Conservation (phyloP, 768 basidiomycete genomes). For the Termitomyces sp. region DNA sequence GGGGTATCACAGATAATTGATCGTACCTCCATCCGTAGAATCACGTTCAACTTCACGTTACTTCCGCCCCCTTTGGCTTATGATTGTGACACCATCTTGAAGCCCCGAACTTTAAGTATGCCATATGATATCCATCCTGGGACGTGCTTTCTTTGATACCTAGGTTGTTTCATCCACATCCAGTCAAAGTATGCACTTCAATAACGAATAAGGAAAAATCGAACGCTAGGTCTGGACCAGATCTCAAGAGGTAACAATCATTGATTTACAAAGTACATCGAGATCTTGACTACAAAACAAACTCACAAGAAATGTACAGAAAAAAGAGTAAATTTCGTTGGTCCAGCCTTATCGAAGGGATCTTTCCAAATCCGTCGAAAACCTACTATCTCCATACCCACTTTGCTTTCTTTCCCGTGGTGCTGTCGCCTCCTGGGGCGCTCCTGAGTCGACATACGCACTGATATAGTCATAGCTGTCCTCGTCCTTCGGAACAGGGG, state of each 20-base stretch:
- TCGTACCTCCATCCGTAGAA: not conserved
- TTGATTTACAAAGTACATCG: not conserved
- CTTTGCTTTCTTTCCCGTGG: constrained; percentile 6
- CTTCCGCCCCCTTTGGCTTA: not conserved
- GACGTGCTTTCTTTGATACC: not conserved
- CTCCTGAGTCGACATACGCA: constrained; percentile 38
- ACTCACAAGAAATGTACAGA: not conserved
- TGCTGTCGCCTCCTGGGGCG: not conserved
- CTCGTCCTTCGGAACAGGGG: constrained; percentile 22
- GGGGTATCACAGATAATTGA: not conserved
- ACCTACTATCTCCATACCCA: constrained; percentile 37
- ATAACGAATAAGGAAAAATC: not conserved
- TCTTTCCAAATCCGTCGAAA: constrained; percentile 41
- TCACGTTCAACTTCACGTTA: not conserved
- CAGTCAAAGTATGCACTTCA: not conserved
- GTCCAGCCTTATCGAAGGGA: not conserved
- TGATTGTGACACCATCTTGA: not conserved
- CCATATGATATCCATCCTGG: not conserved
- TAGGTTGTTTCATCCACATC: not conserved
- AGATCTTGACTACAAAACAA: not conserved
- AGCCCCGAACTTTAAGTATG: not conserved
- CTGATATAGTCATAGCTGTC: constrained; percentile 58
- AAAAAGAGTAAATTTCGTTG: not conserved
- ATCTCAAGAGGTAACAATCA: too few relatives aligned
- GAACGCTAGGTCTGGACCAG: not conserved